Evolutionary conservation across 805 yeast species (phyloP), one percentile per base, ranked within the genome.

Genomic region (Zygoascus bituminiphila): DNA sequence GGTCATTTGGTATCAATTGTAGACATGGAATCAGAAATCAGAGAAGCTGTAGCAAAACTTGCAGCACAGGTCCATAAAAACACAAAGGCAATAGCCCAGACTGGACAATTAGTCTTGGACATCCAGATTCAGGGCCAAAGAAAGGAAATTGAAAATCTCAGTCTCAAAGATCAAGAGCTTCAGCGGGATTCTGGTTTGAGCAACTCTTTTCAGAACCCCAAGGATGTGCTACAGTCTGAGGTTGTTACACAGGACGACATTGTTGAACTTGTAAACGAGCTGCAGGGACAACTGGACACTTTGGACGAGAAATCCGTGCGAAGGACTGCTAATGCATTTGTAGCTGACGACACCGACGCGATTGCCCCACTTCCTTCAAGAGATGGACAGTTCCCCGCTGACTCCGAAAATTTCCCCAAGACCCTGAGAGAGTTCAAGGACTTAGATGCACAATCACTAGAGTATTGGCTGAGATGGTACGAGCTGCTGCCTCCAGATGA

Each of bases 191-290:
- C 52, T 22, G 45, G 40, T 14, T 15, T 20, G 8, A 19, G 15
- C 20, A 6, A 15, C 25, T 9, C 24, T 19, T n/a, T 12, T 17
- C 24, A 25, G 2, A 20, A 59, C 56, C 46, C 37, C 45, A 23
- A 21, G 50, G 44, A 23, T 2, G 33, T 37, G 15, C 19, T 22
- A 21, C 44, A 46, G 7, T 82, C 78, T 51, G 61, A 78, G 1
- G 62, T 74, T 2, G 87, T 81, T 33, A 79, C 91, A 2, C 83
- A 86, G 55, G 94, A 85, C 50, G 98, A 91, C 60, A 68, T 89
- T 10, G 84, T 84, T 2, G 91, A 87, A 61, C 71, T 89, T 42
- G 97, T 88, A 12, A 87, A 86, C 9, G 98, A 89, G 64, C 68
- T 89, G 48, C 97, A 89, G 65, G 85, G 86, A 7, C 97, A 89